Evolutionary conservation across 768 basidiomycete genomes (phyloP).

Genomic region (Boletus rubescentipes): DNA sequence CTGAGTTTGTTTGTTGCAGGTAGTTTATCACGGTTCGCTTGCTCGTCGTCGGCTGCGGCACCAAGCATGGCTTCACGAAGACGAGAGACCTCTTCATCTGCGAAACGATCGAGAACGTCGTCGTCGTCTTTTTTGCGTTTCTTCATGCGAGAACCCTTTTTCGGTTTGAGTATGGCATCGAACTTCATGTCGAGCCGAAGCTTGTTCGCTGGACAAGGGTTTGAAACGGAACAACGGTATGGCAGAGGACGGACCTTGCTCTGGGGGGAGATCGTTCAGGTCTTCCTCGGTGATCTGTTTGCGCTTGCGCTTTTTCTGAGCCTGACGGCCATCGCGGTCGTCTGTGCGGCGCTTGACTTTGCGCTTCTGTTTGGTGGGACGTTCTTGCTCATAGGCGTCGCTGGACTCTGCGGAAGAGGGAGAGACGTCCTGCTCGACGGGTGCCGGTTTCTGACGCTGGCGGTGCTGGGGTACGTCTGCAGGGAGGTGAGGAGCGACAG

Average conservation of each 20-base stretch:
- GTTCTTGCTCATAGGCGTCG: slow-evolving; percentile 53
- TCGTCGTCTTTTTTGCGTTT: slow-evolving; percentile 78
- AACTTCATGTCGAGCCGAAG: slow-evolving; percentile 78
- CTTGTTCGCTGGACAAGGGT: slow-evolving; percentile 58
- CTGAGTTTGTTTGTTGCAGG: slow-evolving; percentile 85
- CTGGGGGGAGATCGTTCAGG: slow-evolving; percentile 66
- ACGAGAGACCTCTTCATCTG: slow-evolving; percentile 89
- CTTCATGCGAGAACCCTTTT: slow-evolving; percentile 61
- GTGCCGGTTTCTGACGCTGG: slow-evolving; percentile 32
- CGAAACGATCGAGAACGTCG: slow-evolving; percentile 80
- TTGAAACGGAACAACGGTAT: background rate
- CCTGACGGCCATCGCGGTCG: slow-evolving; percentile 37
- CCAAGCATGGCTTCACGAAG: slow-evolving; percentile 85
- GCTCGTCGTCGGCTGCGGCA: slow-evolving; percentile 83
- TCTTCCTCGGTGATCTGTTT: slow-evolving; percentile 63
- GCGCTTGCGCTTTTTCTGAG: slow-evolving; percentile 57
- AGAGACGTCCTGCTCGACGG: slow-evolving; percentile 36
- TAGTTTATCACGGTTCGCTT: slow-evolving; percentile 72
- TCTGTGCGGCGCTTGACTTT: slow-evolving; percentile 41
- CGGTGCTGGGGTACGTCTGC: slow-evolving; percentile 46
- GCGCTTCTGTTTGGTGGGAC: slow-evolving; percentile 26
- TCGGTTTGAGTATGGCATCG: slow-evolving; percentile 83
- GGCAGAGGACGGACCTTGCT: slow-evolving; percentile 56
- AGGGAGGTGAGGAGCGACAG: slow-evolving; percentile 1
- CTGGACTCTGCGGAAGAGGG: slow-evolving; percentile 42